A percentile compares a stretch with the other conserved stretches of the same genome.
These are phyloP conservation scores for Zalaria obscura DNA, from an alignment of 2,329 filamentous ascomycete genomes.

Conservation along the genomic window DNA sequence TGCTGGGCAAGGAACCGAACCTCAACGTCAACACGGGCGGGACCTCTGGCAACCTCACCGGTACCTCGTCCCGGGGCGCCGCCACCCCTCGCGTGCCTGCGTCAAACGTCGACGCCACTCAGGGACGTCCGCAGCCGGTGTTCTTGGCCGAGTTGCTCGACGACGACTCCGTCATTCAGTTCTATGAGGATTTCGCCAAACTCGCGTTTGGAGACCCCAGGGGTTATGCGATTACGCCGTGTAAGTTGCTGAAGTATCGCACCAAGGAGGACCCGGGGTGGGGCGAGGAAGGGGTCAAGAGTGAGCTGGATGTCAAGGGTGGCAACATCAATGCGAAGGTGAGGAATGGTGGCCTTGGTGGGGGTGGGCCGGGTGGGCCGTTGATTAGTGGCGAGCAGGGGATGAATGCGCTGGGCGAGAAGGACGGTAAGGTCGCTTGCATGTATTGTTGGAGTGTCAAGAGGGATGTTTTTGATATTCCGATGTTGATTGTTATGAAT, in stretches of 20 bases:
- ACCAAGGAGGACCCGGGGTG: conserved; percentile 44
- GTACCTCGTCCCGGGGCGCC: conserved; percentile 31
- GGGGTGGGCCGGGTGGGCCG: conserved; percentile 11
- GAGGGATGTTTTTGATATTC: conserved; percentile 93
- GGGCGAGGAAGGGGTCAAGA: conserved; percentile 8
- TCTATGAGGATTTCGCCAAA: conserved; percentile 90
- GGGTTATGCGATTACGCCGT: conserved; percentile 69
- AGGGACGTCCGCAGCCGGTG: conserved; percentile 53
- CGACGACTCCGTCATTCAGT: conserved; percentile 82
- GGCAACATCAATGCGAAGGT: conserved; percentile 2
- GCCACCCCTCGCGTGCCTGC: conserved; percentile 28
- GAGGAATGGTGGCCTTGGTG: conserved; percentile 10
- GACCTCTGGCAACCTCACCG: conserved; percentile 24
- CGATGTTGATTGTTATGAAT: conserved; percentile 96
- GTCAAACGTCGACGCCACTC: conserved; percentile 11
- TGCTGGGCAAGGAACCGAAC: conserved; percentile 78
- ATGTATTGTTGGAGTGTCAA: conserved; percentile 97
- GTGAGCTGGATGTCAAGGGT: conserved; percentile 7
- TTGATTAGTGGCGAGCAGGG: conserved; percentile 51
- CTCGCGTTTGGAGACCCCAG: conserved; percentile 85
- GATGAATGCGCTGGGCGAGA: conserved; percentile 64
- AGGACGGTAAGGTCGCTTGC: conserved; percentile 85
- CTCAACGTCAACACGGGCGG: conserved; percentile 68
- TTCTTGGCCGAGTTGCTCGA: conserved; percentile 89
- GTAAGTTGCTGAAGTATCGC: conserved; percentile 81